Base-by-base conservation (phyloP, 2,329 filamentous ascomycete genomes). In the Aspergillus bombycis region DNA sequence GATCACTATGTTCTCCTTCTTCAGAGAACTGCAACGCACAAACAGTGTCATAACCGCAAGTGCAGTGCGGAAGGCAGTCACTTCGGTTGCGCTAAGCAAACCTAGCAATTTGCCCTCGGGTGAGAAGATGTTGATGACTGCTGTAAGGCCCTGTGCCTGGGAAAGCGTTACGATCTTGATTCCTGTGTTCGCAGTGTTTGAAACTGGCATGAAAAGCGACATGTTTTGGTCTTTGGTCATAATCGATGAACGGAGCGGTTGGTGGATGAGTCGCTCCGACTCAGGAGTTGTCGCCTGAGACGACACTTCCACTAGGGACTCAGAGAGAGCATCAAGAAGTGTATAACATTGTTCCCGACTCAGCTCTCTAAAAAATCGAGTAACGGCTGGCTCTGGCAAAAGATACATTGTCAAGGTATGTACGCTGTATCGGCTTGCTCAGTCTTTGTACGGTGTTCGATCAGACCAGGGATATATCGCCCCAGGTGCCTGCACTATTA, bases 1-100 rank as follows among this genome's bases (percentile, higher is more conserved):
- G 1, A 85, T 77, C 11, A 84, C 69, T 1, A 84, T 67, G 2
- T 75, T 74, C n/a, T 71, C 72, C 34, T 72, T 74, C 7, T 58
- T 54, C 3, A 75, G 59, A 9, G 69, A 62, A 0, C 58, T 58
- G 61, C 72, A 78, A 43, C 85, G 85, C 23, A 79, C 77, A 38
- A 93, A 82, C 0, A 93, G 83, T 30, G 89, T 88, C 60, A 89
- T 86, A 4, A 89, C 90, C 1, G 88, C 88, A 12, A 94, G 81
- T 0, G 91, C 90, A 0, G 92, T 95, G 64, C 92, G 88, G 77
- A 94, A 95, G 3, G 90, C 91, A 0, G 92, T 95, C 36, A 94
- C 80, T 53, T 91, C 88, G 63, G 86, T 85, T 19, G 91, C 91
- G 70, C 92, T 90, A 43, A 95, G 79, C 61, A 94, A 83, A 5